These are phyloP conservation scores for Yamadazyma atlantica DNA, from an alignment of 1,139 yeast species.

Conservation along the genomic window DNA sequence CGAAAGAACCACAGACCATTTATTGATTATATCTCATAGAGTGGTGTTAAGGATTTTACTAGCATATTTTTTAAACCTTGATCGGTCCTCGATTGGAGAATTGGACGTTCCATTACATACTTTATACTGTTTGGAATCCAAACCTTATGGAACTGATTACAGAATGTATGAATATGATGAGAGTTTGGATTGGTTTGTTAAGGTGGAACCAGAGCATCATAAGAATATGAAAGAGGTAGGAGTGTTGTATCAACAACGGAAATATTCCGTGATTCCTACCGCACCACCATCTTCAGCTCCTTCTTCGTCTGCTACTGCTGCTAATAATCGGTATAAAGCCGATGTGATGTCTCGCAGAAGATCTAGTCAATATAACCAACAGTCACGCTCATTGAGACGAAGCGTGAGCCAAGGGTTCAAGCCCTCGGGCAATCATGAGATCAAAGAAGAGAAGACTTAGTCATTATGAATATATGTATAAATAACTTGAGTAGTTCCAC, in stretches of 20 bases:
- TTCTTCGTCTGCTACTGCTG: not conserved
- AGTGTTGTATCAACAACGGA: conserved; percentile 61
- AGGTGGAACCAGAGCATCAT: conserved; percentile 67
- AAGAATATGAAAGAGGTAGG: conserved; percentile 65
- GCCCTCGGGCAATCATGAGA: not conserved
- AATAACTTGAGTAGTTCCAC: not conserved
- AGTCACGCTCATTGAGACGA: conserved; percentile 9
- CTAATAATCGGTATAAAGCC: conserved; percentile 4
- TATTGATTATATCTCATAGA: conserved; percentile 80
- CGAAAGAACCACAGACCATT: conserved; percentile 88
- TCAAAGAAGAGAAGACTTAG: conserved; percentile 3
- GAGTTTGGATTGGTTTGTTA: conserved; percentile 69
- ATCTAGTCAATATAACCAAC: not conserved
- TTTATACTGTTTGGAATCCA: conserved; percentile 83
- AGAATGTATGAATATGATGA: conserved; percentile 85
- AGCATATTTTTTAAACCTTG: conserved; percentile 86
- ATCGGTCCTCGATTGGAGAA: conserved; percentile 80
- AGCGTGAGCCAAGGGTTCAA: conserved; percentile 16
- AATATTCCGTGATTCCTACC: conserved; percentile 72
- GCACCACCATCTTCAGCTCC: conserved; percentile 50
- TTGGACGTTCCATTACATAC: conserved; percentile 92
- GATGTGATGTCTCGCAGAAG: conserved; percentile 10
- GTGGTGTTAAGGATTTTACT: conserved; percentile 85
- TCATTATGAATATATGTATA: conserved; percentile 7
- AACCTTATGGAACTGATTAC: conserved; percentile 95